Percentiles rank a stretch among this genome's conserved stretches.
These are phyloP conservation scores for Epichloe elymi DNA, from an alignment of 2,329 filamentous ascomycete species.

Conservation along the genomic window DNA sequence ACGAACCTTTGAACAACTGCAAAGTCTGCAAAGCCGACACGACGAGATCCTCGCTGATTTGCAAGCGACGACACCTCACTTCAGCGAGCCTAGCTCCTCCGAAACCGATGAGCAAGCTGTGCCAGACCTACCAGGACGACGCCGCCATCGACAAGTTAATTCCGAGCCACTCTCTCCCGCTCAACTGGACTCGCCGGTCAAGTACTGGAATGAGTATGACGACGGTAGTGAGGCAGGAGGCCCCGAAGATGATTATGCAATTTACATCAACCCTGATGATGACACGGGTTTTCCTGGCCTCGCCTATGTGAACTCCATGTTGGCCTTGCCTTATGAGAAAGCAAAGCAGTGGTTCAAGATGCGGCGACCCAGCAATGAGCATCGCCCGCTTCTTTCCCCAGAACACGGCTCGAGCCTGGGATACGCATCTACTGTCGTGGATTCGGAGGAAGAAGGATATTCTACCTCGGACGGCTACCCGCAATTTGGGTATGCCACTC, in stretches of 20 bases:
- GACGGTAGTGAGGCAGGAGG: conserved; percentile 57
- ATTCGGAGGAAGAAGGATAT: conserved; percentile 35
- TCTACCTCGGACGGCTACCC: conserved; percentile 40
- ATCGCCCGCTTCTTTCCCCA: conserved; percentile 10
- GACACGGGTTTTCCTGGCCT: conserved; percentile 48
- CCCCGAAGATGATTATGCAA: conserved; percentile 49
- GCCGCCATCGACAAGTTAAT: conserved; percentile 9
- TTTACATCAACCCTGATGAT: conserved; percentile 62
- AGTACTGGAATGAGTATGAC: conserved; percentile 84
- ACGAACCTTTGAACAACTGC: conserved; percentile 45
- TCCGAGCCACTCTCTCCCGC: conserved; percentile 21
- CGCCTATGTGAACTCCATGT: conserved; percentile 40
- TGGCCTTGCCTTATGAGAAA: conserved; percentile 36
- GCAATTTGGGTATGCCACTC: conserved; percentile 35
- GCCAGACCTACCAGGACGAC: background rate
- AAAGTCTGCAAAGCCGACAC: conserved; percentile 34
- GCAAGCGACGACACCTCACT: conserved; percentile 28
- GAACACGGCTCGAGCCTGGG: conserved; percentile 11
- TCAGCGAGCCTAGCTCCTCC: conserved; percentile 28
- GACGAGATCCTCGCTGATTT: conserved; percentile 36
- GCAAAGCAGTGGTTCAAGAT: conserved; percentile 37
- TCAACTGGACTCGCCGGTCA: conserved; percentile 17
- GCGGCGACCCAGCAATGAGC: conserved; percentile 11
- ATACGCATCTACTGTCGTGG: conserved; percentile 18
- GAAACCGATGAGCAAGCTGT: conserved; percentile 14